Base-by-base conservation (phyloP, 2,329 filamentous ascomycete genomes). In the Penicillium sp. region DNA sequence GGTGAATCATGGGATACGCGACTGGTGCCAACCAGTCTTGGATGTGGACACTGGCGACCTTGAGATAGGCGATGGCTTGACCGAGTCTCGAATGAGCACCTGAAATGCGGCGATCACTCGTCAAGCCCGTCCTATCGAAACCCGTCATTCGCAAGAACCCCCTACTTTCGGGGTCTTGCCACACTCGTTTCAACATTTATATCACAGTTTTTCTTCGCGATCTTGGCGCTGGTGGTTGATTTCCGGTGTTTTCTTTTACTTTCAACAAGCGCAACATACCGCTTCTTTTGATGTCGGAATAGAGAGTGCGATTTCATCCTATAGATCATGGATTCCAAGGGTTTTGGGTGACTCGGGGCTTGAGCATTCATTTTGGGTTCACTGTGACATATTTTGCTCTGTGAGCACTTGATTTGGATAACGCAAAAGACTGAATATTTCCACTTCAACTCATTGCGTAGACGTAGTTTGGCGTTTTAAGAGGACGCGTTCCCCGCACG, bases 141-240 rank as follows among this genome's bases (percentile, higher is more conserved):
- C 50, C 40, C 24, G 48, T 22, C 31, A 44, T 53, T 30, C 27
- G 28, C 42, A 31, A 41, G 38, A 46, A 41, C n/a, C 35, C 20
- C 42, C 50, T 27, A 41, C 53, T 44, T 38, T 48, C 46, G 42
- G 44, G 48, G 35, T 18, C 45, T 51, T 45, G 27, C 30, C 46
- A 42, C 42, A 49, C 52, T 40, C 22, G 22, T 36, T 48, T 53
- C 42, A 50, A 22, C 20, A 2, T 48, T 54, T 48, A 24, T 42
- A 49, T 53, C 40, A 50, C 48, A 57, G 53, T 50, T 36, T 22
- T 60, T 48, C 28, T 50, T 48, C 53, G 42, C 45, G 46, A 63
- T 57, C 45, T 50, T 54, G 67, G 68, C 68, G 67, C 66, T 69
- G 64, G 68, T 67, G 66, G 67, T 65, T 69, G 45, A 51, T 60